Evolutionary conservation across 75 land plant species (phyloP).

Genomic region (Picea sitchensis): DNA sequence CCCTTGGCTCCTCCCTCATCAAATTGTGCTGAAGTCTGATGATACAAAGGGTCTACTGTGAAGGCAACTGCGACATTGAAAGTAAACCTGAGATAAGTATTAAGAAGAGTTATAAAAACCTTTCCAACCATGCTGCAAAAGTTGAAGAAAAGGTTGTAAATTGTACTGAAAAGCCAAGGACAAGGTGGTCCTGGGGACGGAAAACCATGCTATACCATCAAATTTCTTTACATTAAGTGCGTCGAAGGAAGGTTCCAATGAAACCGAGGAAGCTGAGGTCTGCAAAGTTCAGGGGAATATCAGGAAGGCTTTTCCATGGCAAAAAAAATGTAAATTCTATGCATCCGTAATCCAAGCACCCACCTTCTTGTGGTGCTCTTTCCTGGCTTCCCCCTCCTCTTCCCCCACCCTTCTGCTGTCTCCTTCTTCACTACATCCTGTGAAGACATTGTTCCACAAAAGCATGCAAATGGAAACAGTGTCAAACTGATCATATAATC

Average conservation of each 20-base stretch:
- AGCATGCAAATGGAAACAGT: not conserved
- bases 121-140: not conserved
- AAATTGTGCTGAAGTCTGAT: constrained; percentile 97
- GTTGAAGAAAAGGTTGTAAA: not conserved
- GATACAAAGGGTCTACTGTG: constrained; percentile 93
- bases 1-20: constrained; percentile 99
- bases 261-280: constrained; percentile 55
- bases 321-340: not conserved
- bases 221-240: constrained; percentile 90
- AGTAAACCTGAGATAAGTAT: not conserved
- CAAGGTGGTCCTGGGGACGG: not conserved
- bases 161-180: not conserved
- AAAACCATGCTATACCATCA: constrained; percentile 59
- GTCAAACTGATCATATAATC: not conserved
- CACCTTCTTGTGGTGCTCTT: constrained; percentile 61
- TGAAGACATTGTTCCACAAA: constrained; percentile 3
- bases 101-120: not conserved
- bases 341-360: not conserved
- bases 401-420: not conserved
- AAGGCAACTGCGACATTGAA: constrained; percentile 62
- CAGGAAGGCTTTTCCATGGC: not conserved
- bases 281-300: constrained; percentile 21
- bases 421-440: not conserved
- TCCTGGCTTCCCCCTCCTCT: constrained; percentile 29
- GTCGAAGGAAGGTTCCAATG: constrained; percentile 88